Conservation (phyloP, 2,329 filamentous ascomycete genomes). For the Chrysosporium queenslandicum region DNA sequence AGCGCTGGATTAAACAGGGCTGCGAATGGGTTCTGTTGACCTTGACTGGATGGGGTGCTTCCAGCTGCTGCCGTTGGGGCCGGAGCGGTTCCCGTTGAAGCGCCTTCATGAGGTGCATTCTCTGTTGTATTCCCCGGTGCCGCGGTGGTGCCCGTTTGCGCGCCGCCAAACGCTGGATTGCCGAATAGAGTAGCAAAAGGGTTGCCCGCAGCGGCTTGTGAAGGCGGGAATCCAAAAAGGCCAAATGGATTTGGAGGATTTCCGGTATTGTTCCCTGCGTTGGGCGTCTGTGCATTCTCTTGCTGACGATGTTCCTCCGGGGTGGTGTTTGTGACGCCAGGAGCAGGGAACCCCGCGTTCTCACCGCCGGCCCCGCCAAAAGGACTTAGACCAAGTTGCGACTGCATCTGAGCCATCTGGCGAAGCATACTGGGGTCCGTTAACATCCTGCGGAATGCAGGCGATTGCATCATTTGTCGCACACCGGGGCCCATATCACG, state of each 20-base stretch:
- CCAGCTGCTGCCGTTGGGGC: neutral
- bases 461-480: slow-evolving; percentile 76
- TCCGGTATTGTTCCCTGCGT: slow-evolving; percentile 20
- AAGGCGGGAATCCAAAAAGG: slow-evolving; percentile 24
- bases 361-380: slow-evolving; percentile 46
- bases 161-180: slow-evolving; percentile 23
- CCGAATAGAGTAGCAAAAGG: slow-evolving; percentile 54
- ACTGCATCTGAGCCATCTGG: slow-evolving; percentile 72
- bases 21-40: slow-evolving; percentile 56
- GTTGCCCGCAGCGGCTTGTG: slow-evolving; percentile 35
- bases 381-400: slow-evolving; percentile 44
- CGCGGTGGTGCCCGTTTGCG: neutral
- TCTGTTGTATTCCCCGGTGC: slow-evolving; percentile 4
- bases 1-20: slow-evolving; percentile 48
- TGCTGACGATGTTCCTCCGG: slow-evolving; percentile 40
- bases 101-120: slow-evolving; percentile 22
- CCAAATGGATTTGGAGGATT: slow-evolving; percentile 27
- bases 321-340: slow-evolving; percentile 82
- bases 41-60: slow-evolving; percentile 16
- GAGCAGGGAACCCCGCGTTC: slow-evolving; percentile 65
- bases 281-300: slow-evolving; percentile 21
- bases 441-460: slow-evolving; percentile 83
- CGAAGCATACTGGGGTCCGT: slow-evolving; percentile 78
- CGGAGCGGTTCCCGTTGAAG: neutral
- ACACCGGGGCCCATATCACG: slow-evolving; percentile 61